Evolutionary conservation across 768 basidiomycete species (phyloP), one percentile per base, ranked within the genome.

Genomic region (Bullera alba): DNA sequence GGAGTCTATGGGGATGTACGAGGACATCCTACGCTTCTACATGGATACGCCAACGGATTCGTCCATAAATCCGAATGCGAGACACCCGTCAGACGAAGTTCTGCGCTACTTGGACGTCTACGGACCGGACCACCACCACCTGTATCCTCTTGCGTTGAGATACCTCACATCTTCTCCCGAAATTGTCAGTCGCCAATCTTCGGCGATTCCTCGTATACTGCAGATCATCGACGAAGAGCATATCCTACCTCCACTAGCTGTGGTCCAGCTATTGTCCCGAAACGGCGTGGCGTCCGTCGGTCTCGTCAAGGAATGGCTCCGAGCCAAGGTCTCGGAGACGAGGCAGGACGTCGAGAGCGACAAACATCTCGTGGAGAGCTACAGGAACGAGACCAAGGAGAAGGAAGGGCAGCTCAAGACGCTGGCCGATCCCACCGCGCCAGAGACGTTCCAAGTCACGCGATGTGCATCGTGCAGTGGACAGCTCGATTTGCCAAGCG

Each of bases 1-100:
- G 87, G 95, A 95, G 74, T 82, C 80, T 54, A 77, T 91, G 75
- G 90, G 86, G 5, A 92, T 95, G 93, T 87, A 89, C 69, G 93
- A 96, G 62, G 92, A 95, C 58, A 83, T 97, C 41, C 67, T 97
- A 26, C 80, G 91, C 21, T 95, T 87, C 75, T 91, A 85, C 84
- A 92, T 93, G 80, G 86, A 87, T 51, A 7, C 15, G 29, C n/a
- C 14, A 5, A 32, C 27, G 14, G 34, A 17, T 26, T 34, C 43
- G 4, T 30, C 32, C 10, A 19, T 34, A 25, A 73, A 61, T 4
- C 27, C 42, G n/a, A 17, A 3, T n/a, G n/a, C 6, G 30, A 45
- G 63, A 0, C 60, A 71, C 6, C 73, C 76, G 1, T 77, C 77
- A 8, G 60, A 67, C 1, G 78, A 84, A 60, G 86, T 93, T 2